A percentile compares a stretch with the other conserved stretches of the same genome.
Conservation (phyloP, 768 basidiomycete species). For the Tricholoma matsutake region DNA sequence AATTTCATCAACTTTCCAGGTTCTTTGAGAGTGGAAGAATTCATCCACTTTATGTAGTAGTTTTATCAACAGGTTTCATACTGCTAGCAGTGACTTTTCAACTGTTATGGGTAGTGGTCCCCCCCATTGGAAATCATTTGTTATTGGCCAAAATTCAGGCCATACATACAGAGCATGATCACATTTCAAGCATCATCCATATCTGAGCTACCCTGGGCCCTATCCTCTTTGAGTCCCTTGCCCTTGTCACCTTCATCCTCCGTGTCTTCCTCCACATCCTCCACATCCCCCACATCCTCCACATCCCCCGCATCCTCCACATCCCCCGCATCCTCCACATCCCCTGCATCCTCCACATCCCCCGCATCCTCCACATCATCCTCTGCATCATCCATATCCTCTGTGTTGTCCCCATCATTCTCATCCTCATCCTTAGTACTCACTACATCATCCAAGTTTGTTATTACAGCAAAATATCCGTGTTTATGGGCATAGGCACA, state of each 20-base stretch:
- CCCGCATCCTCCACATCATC: no score
- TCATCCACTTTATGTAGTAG: no score
- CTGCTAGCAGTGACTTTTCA: background rate
- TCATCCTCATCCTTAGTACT: background rate
- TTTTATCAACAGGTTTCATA: no score
- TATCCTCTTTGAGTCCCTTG: no score
- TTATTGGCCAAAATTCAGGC: background rate
- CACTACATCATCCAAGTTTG: background rate
- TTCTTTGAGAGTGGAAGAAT: no score
- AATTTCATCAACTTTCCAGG: no score
- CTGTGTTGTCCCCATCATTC: no score
- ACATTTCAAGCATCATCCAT: background rate
- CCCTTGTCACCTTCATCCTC: background rate
- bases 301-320: no score
- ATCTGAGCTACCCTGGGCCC: background rate
- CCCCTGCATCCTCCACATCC: no score
- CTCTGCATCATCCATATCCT: no score
- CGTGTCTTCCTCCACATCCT: background rate
- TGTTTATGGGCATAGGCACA: background rate
- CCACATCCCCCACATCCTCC: background rate
- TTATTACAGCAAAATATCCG: background rate
- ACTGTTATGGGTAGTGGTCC: background rate
- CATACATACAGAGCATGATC: background rate
- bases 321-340: no score
- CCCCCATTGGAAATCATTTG: background rate